Evolutionary conservation across 129 eudicot genomes (phyloP).

Genomic region (Flaveria sonorensis): DNA sequence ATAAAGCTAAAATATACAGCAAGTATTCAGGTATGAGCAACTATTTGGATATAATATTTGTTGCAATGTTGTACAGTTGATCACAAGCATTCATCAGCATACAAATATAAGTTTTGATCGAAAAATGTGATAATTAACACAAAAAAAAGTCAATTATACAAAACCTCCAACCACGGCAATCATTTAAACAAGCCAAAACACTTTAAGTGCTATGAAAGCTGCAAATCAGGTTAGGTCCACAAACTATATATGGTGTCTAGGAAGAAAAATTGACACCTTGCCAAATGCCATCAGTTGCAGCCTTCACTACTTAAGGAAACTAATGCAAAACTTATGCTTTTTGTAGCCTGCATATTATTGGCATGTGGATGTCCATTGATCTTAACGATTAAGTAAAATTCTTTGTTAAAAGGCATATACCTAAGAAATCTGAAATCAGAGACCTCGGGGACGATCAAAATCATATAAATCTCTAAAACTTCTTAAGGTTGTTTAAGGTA

Average conservation of each 20-base stretch:
- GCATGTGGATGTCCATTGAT: not conserved
- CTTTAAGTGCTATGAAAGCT: not conserved
- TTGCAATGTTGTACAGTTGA: not conserved
- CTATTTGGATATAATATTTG: not conserved
- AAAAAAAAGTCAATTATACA: not conserved
- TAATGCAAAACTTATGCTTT: not conserved
- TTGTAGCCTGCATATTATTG: not conserved
- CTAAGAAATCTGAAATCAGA: too few relatives aligned
- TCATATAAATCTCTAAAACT: too few relatives aligned
- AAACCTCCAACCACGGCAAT: not conserved
- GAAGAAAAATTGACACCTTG: not conserved
- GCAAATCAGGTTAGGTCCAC: not conserved
- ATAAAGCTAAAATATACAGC: conserved; percentile 11
- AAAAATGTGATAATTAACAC: not conserved
- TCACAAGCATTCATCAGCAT: not conserved
- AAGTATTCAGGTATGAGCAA: not conserved
- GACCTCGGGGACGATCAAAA: too few relatives aligned
- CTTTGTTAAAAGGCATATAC: not conserved
- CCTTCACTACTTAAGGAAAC: not conserved
- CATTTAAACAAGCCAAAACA: not conserved
- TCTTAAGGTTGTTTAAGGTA: too few relatives aligned
- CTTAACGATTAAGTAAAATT: not conserved
- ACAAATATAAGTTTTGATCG: not conserved
- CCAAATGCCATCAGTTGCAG: not conserved
- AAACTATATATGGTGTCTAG: not conserved